These are phyloP conservation scores for Chaetomium sp. DNA, from an alignment of 2,329 filamentous ascomycete species.

Conservation along the genomic window DNA sequence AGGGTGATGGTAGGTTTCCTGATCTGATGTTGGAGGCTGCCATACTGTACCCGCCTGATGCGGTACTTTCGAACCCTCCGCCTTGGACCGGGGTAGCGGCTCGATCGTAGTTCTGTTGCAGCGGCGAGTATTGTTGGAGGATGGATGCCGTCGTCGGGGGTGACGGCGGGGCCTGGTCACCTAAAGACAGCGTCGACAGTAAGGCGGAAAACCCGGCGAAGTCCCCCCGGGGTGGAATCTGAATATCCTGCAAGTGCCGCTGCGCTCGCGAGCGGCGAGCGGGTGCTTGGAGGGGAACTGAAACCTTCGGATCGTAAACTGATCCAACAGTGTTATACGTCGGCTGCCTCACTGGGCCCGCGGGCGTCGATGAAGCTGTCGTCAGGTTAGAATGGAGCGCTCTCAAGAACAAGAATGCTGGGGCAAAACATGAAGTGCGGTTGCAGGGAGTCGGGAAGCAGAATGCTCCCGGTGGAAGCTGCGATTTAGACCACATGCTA, in stretches of 20 bases:
- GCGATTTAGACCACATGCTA: neutral
- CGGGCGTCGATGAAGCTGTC: slow-evolving; percentile 8
- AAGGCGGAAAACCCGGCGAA: slow-evolving; percentile 33
- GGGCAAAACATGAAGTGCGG: neutral
- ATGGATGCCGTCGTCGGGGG: slow-evolving; percentile 20
- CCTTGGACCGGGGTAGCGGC: slow-evolving; percentile 36
- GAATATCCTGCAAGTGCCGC: slow-evolving; percentile 30
- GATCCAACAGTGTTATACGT: slow-evolving; percentile 53
- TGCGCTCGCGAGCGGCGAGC: slow-evolving; percentile 43
- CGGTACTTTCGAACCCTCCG: slow-evolving; percentile 5
- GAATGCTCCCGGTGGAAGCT: neutral
- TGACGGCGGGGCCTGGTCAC: slow-evolving; percentile 22
- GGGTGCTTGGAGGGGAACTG: slow-evolving; percentile 44
- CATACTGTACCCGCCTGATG: slow-evolving; percentile 6
- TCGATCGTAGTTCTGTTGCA: slow-evolving; percentile 50
- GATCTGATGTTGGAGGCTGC: slow-evolving; percentile 26
- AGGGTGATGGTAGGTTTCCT: slow-evolving; percentile 22
- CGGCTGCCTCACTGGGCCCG: slow-evolving; percentile 27
- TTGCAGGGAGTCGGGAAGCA: neutral
- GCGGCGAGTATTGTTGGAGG: slow-evolving; percentile 40
- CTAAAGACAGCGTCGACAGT: slow-evolving; percentile 32
- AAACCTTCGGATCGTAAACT: slow-evolving; percentile 43
- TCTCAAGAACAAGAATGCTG: too few relatives aligned
- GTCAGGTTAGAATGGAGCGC: slow-evolving; percentile 12
- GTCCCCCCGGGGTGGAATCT: slow-evolving; percentile 26